Conservation (phyloP, 495 filamentous ascomycete species). For the Darksidea phi region DNA sequence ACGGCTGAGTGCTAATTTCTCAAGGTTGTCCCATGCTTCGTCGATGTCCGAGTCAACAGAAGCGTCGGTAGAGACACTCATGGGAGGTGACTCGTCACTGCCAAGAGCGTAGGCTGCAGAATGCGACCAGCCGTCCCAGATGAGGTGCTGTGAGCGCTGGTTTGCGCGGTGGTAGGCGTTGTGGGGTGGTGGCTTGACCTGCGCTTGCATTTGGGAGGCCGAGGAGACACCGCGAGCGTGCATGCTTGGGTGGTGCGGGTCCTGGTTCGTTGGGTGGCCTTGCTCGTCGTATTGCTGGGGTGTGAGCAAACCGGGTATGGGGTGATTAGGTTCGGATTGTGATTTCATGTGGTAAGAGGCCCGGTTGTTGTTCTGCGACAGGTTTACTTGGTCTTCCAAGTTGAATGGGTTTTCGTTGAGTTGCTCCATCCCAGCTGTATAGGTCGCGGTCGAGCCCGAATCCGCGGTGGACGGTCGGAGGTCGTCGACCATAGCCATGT, state of each 20-base stretch:
- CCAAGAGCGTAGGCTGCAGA: slow-evolving; percentile 12
- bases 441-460: slow-evolving; percentile 39
- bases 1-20: neutral
- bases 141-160: slow-evolving; percentile 20
- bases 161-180: slow-evolving; percentile 8
- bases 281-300: slow-evolving; percentile 32
- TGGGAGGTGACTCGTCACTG: slow-evolving; percentile 20
- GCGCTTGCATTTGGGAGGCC: slow-evolving; percentile 31
- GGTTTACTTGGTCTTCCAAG: slow-evolving; percentile 41
- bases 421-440: slow-evolving; percentile 37
- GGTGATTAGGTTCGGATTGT: slow-evolving; percentile 34
- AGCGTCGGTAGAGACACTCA: slow-evolving; percentile 15
- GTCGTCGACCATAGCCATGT: slow-evolving; percentile 38
- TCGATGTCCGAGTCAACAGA: slow-evolving; percentile 29
- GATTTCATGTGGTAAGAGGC: slow-evolving; percentile 35
- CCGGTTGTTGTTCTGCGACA: slow-evolving; percentile 32
- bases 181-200: slow-evolving; percentile 16
- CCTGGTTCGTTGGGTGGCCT: slow-evolving; percentile 26
- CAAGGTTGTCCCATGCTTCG: slow-evolving; percentile 27
- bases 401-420: slow-evolving; percentile 45
- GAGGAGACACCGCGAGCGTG: slow-evolving; percentile 35
- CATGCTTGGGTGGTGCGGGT: slow-evolving; percentile 22
- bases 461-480: slow-evolving; percentile 41
- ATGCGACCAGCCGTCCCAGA: slow-evolving; percentile 35
- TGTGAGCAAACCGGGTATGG: slow-evolving; percentile 30